A percentile compares a stretch with the other conserved stretches of the same genome.
Evolutionary conservation across 2,329 filamentous ascomycete genomes (phyloP).

Genomic region (Phyllosticta citribraziliensis): DNA sequence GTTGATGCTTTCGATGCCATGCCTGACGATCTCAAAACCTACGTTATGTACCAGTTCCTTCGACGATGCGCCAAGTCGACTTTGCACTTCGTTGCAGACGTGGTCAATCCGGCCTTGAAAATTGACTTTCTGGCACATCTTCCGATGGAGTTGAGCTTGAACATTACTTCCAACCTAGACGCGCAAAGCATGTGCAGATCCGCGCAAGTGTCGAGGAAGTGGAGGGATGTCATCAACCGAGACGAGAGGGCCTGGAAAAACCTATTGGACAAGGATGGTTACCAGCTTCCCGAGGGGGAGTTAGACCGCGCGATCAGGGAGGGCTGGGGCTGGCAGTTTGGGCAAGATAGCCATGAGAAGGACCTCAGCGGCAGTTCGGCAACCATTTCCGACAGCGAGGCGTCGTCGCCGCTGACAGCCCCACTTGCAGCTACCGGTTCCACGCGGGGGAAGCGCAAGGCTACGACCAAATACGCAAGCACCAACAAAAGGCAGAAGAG

Average conservation of each 20-base stretch:
- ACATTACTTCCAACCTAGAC: constrained; percentile 80
- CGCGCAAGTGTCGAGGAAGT: constrained; percentile 87
- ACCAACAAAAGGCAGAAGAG: constrained; percentile 45
- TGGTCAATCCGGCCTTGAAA: constrained; percentile 88
- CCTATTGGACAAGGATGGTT: constrained; percentile 76
- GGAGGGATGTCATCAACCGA: constrained; percentile 81
- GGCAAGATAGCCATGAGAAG: constrained; percentile 63
- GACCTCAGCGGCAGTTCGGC: constrained; percentile 57
- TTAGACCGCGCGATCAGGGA: constrained; percentile 76
- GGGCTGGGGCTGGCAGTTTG: constrained; percentile 97
- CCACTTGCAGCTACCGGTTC: constrained; percentile 12
- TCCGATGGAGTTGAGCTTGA: constrained; percentile 76
- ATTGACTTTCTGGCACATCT: constrained; percentile 83
- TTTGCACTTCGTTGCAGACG: constrained; percentile 76
- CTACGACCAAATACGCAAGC: constrained; percentile 27
- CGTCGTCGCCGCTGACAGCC: constrained; percentile 12
- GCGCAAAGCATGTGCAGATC: constrained; percentile 78
- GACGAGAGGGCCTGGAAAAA: constrained; percentile 97
- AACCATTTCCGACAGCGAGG: constrained; percentile 33
- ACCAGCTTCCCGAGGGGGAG: constrained; percentile 67
- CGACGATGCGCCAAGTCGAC: constrained; percentile 81
- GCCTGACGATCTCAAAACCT: constrained; percentile 83
- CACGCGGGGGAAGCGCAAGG: constrained; percentile 30
- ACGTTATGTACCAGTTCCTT: constrained; percentile 93
- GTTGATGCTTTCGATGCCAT: constrained; percentile 85